A percentile compares a stretch with the other conserved stretches of the same genome.
Evolutionary conservation across 495 filamentous ascomycete species (phyloP).

Genomic region (Aspergillus diversus): DNA sequence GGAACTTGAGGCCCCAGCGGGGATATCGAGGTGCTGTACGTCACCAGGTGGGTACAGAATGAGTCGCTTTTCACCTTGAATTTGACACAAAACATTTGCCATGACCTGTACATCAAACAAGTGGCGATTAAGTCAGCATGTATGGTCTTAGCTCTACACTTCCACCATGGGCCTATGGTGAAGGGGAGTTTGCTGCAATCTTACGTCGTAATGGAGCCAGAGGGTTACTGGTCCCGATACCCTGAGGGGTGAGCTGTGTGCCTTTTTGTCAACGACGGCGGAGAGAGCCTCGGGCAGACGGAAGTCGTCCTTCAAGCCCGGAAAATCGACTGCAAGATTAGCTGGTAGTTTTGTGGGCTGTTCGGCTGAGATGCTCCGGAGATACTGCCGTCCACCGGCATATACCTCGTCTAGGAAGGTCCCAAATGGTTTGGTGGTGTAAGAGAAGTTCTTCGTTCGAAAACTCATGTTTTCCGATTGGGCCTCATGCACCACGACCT

Average conservation of each 20-base stretch:
- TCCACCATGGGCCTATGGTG: background rate
- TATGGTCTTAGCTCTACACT: background rate
- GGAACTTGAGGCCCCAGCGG: conserved; percentile 79
- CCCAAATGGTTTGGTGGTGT: conserved; percentile 68
- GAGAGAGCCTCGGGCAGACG: conserved; percentile 64
- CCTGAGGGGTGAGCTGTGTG: conserved; percentile 80
- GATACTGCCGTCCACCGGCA: conserved; percentile 69
- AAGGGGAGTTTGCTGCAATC: conserved; percentile 19
- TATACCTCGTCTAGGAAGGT: conserved; percentile 67
- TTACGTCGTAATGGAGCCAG: conserved; percentile 92
- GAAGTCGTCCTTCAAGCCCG: conserved; percentile 70
- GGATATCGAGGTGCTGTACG: conserved; percentile 67
- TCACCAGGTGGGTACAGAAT: conserved; percentile 80
- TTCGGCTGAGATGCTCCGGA: conserved; percentile 71
- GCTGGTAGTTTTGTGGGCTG: conserved; percentile 71
- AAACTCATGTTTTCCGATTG: conserved; percentile 73
- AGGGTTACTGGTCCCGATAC: conserved; percentile 83
- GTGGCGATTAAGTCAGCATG: conserved; percentile 7
- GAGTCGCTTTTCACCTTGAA: conserved; percentile 70
- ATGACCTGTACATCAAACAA: conserved; percentile 60
- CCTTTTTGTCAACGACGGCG: conserved; percentile 54
- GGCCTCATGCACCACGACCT: conserved; percentile 75
- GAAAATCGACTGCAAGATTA: conserved; percentile 70
- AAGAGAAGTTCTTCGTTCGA: conserved; percentile 78
- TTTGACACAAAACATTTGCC: conserved; percentile 86